Conservation (phyloP, 2,329 filamentous ascomycete genomes). For the Sclerotinia trifoliorum region DNA sequence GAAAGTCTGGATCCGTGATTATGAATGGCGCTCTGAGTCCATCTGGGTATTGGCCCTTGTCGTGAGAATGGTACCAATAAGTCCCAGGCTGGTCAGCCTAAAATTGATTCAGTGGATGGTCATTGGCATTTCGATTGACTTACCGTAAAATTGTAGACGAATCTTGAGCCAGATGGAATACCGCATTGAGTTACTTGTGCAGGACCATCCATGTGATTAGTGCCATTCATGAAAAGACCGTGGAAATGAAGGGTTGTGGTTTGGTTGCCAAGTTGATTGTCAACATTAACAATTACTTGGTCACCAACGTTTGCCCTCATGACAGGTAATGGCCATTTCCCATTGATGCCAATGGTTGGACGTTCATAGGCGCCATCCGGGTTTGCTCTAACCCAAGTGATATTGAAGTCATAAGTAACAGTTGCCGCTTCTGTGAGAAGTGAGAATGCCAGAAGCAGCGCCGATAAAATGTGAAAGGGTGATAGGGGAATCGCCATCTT, state of each 20-base stretch:
- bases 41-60: constrained; percentile 56
- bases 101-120: constrained; percentile 11
- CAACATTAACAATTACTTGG: constrained; percentile 44
- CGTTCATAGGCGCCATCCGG: constrained; percentile 66
- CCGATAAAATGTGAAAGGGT: constrained; percentile 43
- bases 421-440: constrained; percentile 46
- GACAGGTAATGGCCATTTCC: constrained; percentile 68
- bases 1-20: constrained; percentile 52
- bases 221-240: constrained; percentile 67
- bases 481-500: constrained; percentile 48
- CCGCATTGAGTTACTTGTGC: constrained; percentile 64
- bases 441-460: constrained; percentile 36
- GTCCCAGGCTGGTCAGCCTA: constrained; percentile 64
- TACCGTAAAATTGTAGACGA: constrained; percentile 69
- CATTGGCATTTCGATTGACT: constrained; percentile 37
- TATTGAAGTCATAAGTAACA: constrained; percentile 63
- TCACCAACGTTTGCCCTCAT: constrained; percentile 65
- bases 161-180: constrained; percentile 61
- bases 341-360: constrained; percentile 74
- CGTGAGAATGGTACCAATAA: constrained; percentile 72
- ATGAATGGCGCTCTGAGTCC: constrained; percentile 57
- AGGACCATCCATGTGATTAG: constrained; percentile 68
- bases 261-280: constrained; percentile 50
- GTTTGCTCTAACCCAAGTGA: constrained; percentile 69
- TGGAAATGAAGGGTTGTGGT: constrained; percentile 68